Percentiles rank a stretch among this genome's conserved stretches.
These are phyloP conservation scores for Zhuliangozyma parablackwelliae DNA, from an alignment of 1,139 yeast genomes.

Conservation along the genomic window DNA sequence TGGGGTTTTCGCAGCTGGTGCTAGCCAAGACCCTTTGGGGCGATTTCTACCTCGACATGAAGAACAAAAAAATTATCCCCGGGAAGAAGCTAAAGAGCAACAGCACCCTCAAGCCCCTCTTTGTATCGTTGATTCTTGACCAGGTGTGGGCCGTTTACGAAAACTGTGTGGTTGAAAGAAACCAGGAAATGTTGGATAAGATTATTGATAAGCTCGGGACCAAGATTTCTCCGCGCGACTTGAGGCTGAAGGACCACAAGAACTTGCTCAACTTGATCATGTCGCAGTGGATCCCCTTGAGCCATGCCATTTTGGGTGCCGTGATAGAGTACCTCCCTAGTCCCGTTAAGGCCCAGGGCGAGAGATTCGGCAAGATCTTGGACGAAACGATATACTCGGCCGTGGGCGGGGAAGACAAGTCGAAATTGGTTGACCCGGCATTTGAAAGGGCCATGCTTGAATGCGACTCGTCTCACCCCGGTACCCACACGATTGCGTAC, in stretches of 20 bases:
- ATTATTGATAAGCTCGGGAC: slow-evolving; percentile 69
- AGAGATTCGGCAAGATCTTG: slow-evolving; percentile 65
- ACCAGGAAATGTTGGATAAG: slow-evolving; percentile 68
- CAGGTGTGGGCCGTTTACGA: slow-evolving; percentile 92
- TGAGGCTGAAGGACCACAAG: slow-evolving; percentile 74
- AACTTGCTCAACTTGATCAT: slow-evolving; percentile 62
- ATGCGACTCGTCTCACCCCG: slow-evolving; percentile 51
- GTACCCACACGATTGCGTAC: slow-evolving; percentile 70
- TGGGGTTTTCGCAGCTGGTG: slow-evolving; percentile 78
- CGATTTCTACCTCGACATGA: slow-evolving; percentile 83
- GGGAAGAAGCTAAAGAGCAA: slow-evolving; percentile 51
- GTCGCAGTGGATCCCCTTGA: slow-evolving; percentile 93
- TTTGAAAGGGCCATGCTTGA: slow-evolving; percentile 54
- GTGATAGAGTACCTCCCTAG: slow-evolving; percentile 86
- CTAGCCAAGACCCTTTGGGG: slow-evolving; percentile 95
- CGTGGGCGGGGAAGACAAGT: slow-evolving; percentile 20
- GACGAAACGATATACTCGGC: slow-evolving; percentile 46
- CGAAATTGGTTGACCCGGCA: slow-evolving; percentile 37
- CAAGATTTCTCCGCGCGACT: slow-evolving; percentile 68
- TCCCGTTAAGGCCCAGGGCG: slow-evolving; percentile 70
- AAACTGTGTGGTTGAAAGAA: slow-evolving; percentile 58
- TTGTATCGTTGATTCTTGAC: slow-evolving; percentile 82
- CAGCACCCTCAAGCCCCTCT: slow-evolving; percentile 64
- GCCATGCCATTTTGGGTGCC: slow-evolving; percentile 77
- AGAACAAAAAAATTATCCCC: slow-evolving; percentile 74